Evolutionary conservation across 2,329 filamentous ascomycete species (phyloP), one percentile per base, ranked within the genome.

Genomic region (Pyricularia pennisetigena): DNA sequence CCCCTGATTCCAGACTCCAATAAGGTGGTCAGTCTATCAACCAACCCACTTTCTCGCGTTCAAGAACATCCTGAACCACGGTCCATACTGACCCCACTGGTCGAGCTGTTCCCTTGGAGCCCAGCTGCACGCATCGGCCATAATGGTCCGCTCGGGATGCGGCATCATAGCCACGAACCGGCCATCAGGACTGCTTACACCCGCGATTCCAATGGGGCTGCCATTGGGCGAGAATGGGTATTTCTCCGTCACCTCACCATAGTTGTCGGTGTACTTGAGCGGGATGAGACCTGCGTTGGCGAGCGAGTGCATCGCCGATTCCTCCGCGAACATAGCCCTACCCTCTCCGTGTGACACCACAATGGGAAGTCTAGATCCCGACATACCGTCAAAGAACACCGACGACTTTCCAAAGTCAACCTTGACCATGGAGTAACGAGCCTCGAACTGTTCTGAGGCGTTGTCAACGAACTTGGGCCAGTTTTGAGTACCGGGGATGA

Each of bases 221-320:
- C 93, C 93, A 79, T 97, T 97, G 67, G 83, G 91, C 81, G 98
- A 98, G 80, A 84, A 91, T 0, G 95, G 95, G 76, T 98, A 99
- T 72, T 82, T 82, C 78, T 93, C 91, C 0, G 95, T 95, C 2
- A 88, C 87, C 68, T 86, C 82, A 29, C 88, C 85, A 71, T 86
- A 83, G 80, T 97, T 97, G 80, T 98, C 92, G 3, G 96, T 87
- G 75, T 96, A 99, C 67, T 91, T 86, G 70, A 98, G 79, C 10
- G 91, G 88, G 1, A 94, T 89, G 28, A 94, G 85, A 28, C 90
- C 89, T 65, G 88, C 82, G 57, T 85, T 83, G 65, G 88, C 83
- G 68, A 96, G 83, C 1, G 79, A 78, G 69, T 83, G 78, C 23
- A 85, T 77, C 66, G 81, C 80, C 20, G 83, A 81, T 12, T 82